These are phyloP conservation scores for Calonectria pseudoturangicola DNA, from an alignment of 2,329 filamentous ascomycete species.

Conservation along the genomic window DNA sequence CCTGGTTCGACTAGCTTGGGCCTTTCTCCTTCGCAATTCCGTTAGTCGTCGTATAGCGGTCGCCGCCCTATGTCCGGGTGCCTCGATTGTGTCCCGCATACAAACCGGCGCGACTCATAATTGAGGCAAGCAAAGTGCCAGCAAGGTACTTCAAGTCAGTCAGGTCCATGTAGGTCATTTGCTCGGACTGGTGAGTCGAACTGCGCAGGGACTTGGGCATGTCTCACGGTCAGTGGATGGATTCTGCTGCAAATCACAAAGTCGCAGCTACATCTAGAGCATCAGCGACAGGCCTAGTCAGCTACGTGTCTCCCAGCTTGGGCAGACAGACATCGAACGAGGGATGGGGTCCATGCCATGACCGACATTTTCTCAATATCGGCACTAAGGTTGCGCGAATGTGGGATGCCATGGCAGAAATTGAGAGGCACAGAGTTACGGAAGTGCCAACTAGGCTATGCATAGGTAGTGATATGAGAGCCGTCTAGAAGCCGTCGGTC, in stretches of 20 bases:
- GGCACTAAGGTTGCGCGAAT: constrained; percentile 24
- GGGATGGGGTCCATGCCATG: constrained; percentile 15
- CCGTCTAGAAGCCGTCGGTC: constrained; percentile 4
- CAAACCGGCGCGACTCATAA: constrained; percentile 16
- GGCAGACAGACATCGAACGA: constrained; percentile 21
- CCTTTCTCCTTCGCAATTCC: constrained; percentile 3
- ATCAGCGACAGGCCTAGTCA: constrained; percentile 19
- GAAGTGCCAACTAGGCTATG: constrained; percentile 18
- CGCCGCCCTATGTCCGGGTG: not conserved
- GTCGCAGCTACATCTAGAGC: constrained; percentile 20
- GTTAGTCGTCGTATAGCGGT: not conserved
- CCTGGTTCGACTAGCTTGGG: constrained; percentile 3
- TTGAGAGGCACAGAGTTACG: constrained; percentile 17
- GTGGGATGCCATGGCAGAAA: constrained; percentile 32
- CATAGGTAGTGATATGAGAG: constrained; percentile 16
- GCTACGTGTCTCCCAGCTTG: constrained; percentile 36
- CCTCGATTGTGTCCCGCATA: constrained; percentile 20
- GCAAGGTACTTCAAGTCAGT: constrained; percentile 17
- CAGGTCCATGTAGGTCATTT: not conserved
- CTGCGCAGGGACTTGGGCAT: constrained; percentile 20
- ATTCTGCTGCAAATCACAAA: constrained; percentile 31
- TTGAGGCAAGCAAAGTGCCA: constrained; percentile 18
- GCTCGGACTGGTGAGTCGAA: constrained; percentile 28
- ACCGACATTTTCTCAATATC: constrained; percentile 19
- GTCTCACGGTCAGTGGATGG: constrained; percentile 29